Conservation (phyloP, 768 basidiomycete genomes). For the Russula ochroleuca region DNA sequence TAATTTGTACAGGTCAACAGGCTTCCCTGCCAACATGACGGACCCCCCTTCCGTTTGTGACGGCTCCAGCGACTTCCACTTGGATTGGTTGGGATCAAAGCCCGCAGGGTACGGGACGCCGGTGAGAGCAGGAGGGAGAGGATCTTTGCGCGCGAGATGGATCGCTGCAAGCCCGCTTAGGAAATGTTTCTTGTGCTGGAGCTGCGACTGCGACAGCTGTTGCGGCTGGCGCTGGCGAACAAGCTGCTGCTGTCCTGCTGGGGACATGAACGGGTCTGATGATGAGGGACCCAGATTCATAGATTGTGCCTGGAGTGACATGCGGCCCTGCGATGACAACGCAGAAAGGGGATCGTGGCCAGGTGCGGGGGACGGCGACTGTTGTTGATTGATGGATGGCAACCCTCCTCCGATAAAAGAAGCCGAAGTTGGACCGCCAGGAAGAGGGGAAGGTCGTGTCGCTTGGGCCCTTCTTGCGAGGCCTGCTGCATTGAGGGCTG, state of each 20-base stretch:
- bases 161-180: slow-evolving; percentile 54
- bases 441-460: slow-evolving; percentile 35
- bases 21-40: slow-evolving; percentile 66
- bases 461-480: slow-evolving; percentile 52
- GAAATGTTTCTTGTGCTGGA: slow-evolving; percentile 49
- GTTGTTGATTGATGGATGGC: slow-evolving; percentile 33
- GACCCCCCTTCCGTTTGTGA: slow-evolving; percentile 54
- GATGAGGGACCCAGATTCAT: slow-evolving; percentile 36
- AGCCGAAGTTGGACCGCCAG: slow-evolving; percentile 62
- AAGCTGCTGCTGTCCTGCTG: slow-evolving; percentile 36
- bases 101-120: slow-evolving; percentile 50
- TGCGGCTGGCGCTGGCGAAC: slow-evolving; percentile 33
- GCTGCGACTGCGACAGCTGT: slow-evolving; percentile 34
- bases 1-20: slow-evolving; percentile 71
- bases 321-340: slow-evolving; percentile 26
- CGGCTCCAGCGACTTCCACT: slow-evolving; percentile 63
- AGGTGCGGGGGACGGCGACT: slow-evolving; percentile 25
- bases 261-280: slow-evolving; percentile 31
- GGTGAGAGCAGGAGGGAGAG: slow-evolving; percentile 71
- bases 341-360: slow-evolving; percentile 31
- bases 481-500: slow-evolving; percentile 62
- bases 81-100: slow-evolving; percentile 60
- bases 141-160: slow-evolving; percentile 54
- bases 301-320: slow-evolving; percentile 32
- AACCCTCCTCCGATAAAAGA: slow-evolving; percentile 55